A percentile compares a stretch with the other conserved stretches of the same genome.
Evolutionary conservation across 208 protist species (phyloP).

Genomic region (Acanthamoeba healyi): DNA sequence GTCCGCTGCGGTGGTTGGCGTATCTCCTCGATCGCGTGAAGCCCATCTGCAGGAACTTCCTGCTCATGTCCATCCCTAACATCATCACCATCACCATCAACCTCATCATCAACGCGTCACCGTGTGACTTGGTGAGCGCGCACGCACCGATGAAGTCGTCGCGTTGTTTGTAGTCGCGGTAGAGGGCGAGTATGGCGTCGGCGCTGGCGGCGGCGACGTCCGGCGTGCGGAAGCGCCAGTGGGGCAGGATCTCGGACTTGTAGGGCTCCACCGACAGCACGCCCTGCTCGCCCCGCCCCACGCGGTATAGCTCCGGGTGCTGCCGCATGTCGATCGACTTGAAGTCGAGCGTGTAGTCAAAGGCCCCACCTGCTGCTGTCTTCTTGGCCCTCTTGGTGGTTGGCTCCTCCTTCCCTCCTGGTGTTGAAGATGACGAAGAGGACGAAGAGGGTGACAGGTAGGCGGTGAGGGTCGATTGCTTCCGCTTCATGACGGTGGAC

Average conservation of each 20-base stretch:
- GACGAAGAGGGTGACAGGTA: too few species aligned
- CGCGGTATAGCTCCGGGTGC: not conserved
- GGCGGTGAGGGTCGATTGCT: not conserved
- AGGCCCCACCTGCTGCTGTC: not conserved
- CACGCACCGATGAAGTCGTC: conserved; percentile 44
- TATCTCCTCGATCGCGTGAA: conserved; percentile 32
- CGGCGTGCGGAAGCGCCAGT: conserved; percentile 71
- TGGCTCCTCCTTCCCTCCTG: not conserved
- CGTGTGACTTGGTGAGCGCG: not conserved
- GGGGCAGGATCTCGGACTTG: conserved; percentile 72
- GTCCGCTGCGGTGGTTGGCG: conserved; percentile 58
- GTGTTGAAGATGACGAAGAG: not conserved
- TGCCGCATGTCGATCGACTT: not conserved
- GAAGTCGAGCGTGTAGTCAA: conserved; percentile 27
- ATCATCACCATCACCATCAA: not conserved
- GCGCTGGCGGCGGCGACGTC: conserved; percentile 32
- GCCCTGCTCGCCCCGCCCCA: conserved; percentile 61
- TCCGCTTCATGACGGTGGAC: not conserved
- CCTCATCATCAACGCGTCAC: not conserved
- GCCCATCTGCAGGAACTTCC: conserved; percentile 68
- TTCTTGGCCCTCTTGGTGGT: not conserved
- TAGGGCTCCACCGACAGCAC: conserved; percentile 71
- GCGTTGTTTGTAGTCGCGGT: conserved; percentile 50
- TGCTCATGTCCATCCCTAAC: conserved; percentile 5
- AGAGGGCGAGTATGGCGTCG: conserved; percentile 48